Evolutionary conservation across 495 filamentous ascomycete species (phyloP).

Genomic region (Lasiosphaeria ovina): DNA sequence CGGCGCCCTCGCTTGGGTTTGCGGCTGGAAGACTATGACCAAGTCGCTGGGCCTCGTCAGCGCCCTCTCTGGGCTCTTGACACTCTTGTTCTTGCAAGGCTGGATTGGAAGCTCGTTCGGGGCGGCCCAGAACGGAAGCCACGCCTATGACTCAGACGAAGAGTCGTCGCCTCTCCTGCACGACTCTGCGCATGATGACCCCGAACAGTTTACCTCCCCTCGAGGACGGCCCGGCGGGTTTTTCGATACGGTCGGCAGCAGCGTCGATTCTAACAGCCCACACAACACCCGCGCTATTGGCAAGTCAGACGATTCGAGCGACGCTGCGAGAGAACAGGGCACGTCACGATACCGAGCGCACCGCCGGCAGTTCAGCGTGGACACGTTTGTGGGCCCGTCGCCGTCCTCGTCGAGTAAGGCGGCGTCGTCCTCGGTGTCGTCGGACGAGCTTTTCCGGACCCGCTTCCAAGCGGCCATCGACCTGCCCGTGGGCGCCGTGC

Average conservation of each 20-base stretch:
- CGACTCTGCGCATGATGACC: not conserved
- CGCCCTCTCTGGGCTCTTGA: slow-evolving; percentile 15
- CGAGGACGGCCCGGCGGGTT: too few species aligned
- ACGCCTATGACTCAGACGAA: slow-evolving; percentile 14
- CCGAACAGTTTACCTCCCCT: too few species aligned
- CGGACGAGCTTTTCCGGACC: slow-evolving; percentile 16
- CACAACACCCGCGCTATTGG: not conserved
- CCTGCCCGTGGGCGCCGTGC: slow-evolving; percentile 6
- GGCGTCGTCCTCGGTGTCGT: too few species aligned
- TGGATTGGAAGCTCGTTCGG: slow-evolving; percentile 21
- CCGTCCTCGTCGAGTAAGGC: too few species aligned
- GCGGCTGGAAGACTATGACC: slow-evolving; percentile 24
- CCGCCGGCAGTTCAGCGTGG: slow-evolving; percentile 32
- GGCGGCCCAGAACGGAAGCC: not conserved
- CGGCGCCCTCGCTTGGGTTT: slow-evolving; percentile 19
- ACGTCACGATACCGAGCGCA: slow-evolving; percentile 6
- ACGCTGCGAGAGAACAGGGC: not conserved
- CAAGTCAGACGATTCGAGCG: not conserved
- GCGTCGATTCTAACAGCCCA: not conserved
- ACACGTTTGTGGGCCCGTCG: slow-evolving; percentile 26
- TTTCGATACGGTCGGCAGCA: too few species aligned
- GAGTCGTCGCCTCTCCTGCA: slow-evolving; percentile 28
- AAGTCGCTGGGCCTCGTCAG: slow-evolving; percentile 17
- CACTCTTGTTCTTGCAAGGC: slow-evolving; percentile 28
- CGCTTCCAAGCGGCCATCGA: slow-evolving; percentile 32